Evolutionary conservation across 345 rosid species (phyloP), one percentile per base, ranked within the genome.

Genomic region (Ailanthus altissimus): DNA sequence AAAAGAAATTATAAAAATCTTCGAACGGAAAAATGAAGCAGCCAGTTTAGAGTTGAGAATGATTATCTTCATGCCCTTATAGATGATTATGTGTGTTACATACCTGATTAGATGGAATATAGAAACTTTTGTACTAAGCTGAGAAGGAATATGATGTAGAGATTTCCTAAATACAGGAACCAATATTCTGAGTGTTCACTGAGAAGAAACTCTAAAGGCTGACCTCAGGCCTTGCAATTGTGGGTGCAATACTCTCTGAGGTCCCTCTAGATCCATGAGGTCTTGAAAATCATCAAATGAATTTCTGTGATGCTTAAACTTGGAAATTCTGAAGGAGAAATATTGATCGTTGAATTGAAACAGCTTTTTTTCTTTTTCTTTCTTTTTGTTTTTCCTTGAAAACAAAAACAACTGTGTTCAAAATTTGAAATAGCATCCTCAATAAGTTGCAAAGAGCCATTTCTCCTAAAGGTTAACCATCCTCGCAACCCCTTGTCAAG

Each of bases 191-290:
- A 25, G 67, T 65, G 67, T 14, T 13, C 20, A 9, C 21, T 18
- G 43, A 49, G 45, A 62, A 70, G 61, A 38, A 36, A 70, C 26
- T 53, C 32, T 38, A 20, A 61, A 47, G 43, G 43, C 66, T 73
- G 51, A 73, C 54, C 76, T 36, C 1, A 32, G 62, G 49, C 75
- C 75, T 58, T 16, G 54, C 76, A 59, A 73, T 59, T 13, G 67
- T 60, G 67, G 76, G 76, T 32, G 46, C 76, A 59, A 28, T 73
- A 12, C 14, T 73, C 57, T 16, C 26, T 47, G 26, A 61, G 58
- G 47, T 28, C 12, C 32, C 9, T 71, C 18, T 54, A 67, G 4
- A 43, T 0, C 46, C 23, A 11, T 23, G 2, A 5, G 40, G 45
- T 50, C 36, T 67, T 45, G 20, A 6, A 45, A 67, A 60, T 46